Evolutionary conservation across 768 basidiomycete genomes (phyloP), one percentile per base, ranked within the genome.

Genomic region (Hydnum rufescens): DNA sequence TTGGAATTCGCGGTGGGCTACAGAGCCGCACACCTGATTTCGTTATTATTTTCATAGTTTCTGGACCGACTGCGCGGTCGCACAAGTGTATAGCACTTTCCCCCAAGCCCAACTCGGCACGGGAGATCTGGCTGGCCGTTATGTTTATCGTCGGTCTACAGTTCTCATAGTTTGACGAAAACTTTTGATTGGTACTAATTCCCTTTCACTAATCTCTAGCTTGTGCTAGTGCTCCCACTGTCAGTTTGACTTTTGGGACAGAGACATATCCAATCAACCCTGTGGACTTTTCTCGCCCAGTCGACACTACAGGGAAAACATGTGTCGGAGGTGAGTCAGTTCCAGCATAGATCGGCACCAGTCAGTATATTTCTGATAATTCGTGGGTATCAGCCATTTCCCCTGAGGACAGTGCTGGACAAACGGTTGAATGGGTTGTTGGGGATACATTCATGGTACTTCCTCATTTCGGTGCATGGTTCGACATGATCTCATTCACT

Each of bases 391-490:
- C 34, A 39, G 34, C 34, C 34, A 8, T 39, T 19, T 39, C 19
- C 34, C 34, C 34, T 39, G 19, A 8, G 8, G 34, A 19, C 19
- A 19, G 44, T 13, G 32, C 26, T 18, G 36, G 13, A 18, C 6
- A 34, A 23, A 31, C 36, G 2, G 52, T 52, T 16, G 6, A 54
- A 30, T 57, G 57, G 57, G 53, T 58, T 34, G 25, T 58, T 19
- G 57, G 57, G 13, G 57, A 54, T 23, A 29, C 57, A 28, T 58
- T 58, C 51, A 48, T 58, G 6, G n/a, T n/a, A n/a, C n/a, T n/a
- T n/a, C n/a, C n/a, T n/a, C n/a, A n/a, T n/a, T n/a, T n/a, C n/a
- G n/a, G n/a, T n/a, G 52, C 49, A 29, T 4, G 52, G 32, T 32
- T 5, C 13, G 32, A n/a, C 18, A 19, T 25, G 34, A 32, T 51